Base-by-base conservation (phyloP, 768 basidiomycete genomes). In the Termitomyces sp. region DNA sequence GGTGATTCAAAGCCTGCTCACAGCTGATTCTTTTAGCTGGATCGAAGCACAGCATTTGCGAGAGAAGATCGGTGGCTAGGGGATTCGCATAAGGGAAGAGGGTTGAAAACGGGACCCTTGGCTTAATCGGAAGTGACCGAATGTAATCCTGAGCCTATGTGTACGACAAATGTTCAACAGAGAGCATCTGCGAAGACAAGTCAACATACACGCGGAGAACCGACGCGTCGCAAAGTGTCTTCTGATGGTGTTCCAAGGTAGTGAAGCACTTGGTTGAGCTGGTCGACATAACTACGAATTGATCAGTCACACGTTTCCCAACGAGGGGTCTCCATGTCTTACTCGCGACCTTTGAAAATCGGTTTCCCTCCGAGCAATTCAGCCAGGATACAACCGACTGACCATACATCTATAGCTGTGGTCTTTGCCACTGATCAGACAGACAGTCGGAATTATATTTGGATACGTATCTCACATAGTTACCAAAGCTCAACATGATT, bases 201-300 rank as follows among this genome's bases (percentile, higher is more conserved):
- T 31, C 40, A 37, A 79, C 86, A 52, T 69, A 94, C 95, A 62
- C 97, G 83, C 37, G 97, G 96, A 42, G 92, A 94, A 29, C 97
- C 97, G 55, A 99, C 96, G 51, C 97, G 88, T 51, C 96, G 88
- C 12, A 99, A 85, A 0, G 97, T 97, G 63, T 96, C 94, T 72
- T 99, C 97, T 20, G 92, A 92, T 0, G 96, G 97, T 0, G 97
- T 98, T 31, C 97, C 97, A n/a, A 98, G 86, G 70, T 96, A 94
- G 73, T 98, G 96, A 42, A 99, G 81, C 70, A 99, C 98, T 75
- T 97, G 94, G 72, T 98, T 98, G 56, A 98, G 82, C 73, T 99
- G 97, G 73, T 99, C 97, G 59, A 99, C 96, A 71, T 99, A 98
- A 71, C 92, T 94, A 68, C 9, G 58, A 50, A 57, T 9, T 56